Conservation (phyloP, 2,329 filamentous ascomycete species). For the Sporothrix humicola region DNA sequence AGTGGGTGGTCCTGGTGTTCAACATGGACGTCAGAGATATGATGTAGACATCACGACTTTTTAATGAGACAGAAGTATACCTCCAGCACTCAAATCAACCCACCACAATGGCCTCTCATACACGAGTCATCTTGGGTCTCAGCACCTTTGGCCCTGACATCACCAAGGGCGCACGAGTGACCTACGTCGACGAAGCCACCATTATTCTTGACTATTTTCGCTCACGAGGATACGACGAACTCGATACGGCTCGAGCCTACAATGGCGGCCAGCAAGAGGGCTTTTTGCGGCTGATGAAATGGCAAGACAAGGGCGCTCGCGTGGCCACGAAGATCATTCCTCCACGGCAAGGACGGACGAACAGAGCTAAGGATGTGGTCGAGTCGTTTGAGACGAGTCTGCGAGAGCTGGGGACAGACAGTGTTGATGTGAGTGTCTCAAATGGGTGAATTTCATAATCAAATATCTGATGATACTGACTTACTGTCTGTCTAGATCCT, state of each 20-base stretch:
- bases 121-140: not conserved
- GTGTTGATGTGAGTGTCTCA: not conserved
- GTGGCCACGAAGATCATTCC: constrained; percentile 9
- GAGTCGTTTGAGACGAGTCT: constrained; percentile 11
- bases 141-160: not conserved
- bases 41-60: too few relatives aligned
- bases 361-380: not conserved
- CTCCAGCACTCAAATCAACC: too few relatives aligned
- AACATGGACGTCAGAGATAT: too few relatives aligned
- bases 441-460: not conserved
- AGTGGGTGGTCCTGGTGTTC: not conserved
- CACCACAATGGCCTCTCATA: not conserved
- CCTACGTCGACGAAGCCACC: not conserved
- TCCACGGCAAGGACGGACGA: not conserved
- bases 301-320: not conserved
- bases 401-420: not conserved
- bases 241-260: not conserved
- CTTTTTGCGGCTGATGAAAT: not conserved
- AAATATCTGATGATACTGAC: not conserved
- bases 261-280: not conserved
- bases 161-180: not conserved
- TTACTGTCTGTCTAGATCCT: not conserved
- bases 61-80: too few relatives aligned
- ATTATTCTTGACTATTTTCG: not conserved
- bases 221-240: not conserved